phyloP scores from a whole-genome alignment of 306 rosid species.

The Herpetospermum pedunculosum region DNA sequence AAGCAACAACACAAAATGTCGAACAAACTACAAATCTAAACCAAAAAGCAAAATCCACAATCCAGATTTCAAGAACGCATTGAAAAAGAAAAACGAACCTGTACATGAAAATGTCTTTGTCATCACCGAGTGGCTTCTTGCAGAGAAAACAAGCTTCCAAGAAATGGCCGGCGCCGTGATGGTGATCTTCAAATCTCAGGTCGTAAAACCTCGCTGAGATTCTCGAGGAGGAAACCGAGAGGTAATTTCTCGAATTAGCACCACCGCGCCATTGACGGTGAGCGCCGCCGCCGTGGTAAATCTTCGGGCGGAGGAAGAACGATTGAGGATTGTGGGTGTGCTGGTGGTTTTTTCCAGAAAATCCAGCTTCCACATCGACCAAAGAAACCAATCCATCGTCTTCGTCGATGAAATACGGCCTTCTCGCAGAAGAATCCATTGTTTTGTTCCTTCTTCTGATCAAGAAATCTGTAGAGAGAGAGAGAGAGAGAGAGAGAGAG shows the following conservation, averaged over 20 bases:
- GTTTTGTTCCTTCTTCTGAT: background rate
- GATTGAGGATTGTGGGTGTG: background rate
- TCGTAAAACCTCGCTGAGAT: conserved; percentile 53
- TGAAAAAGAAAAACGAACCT: conserved; percentile 31
- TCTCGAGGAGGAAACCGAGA: conserved; percentile 31
- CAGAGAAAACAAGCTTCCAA: conserved; percentile 65
- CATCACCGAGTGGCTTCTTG: conserved; percentile 49
- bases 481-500: background rate
- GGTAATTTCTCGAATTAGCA: background rate
- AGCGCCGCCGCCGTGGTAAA: background rate
- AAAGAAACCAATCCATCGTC: conserved; percentile 44
- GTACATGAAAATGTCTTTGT: conserved; percentile 86
- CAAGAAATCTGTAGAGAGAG: background rate
- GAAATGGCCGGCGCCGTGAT: conserved; percentile 68
- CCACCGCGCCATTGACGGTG: background rate
- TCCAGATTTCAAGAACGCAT: background rate
- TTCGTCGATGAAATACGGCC: conserved; percentile 54
- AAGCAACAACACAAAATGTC: background rate
- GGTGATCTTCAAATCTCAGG: conserved; percentile 64
- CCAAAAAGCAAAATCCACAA: background rate
- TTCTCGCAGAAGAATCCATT: conserved; percentile 36
- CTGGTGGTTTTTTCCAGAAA: conserved; percentile 29
- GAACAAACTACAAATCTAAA: background rate
- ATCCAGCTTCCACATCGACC: conserved; percentile 50
- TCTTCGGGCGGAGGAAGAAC: background rate